Percentiles rank a stretch among this genome's conserved stretches.
Evolutionary conservation across 371 early-diverging fungal species (phyloP).

Genomic region (Syncephalastrum racemosum): DNA sequence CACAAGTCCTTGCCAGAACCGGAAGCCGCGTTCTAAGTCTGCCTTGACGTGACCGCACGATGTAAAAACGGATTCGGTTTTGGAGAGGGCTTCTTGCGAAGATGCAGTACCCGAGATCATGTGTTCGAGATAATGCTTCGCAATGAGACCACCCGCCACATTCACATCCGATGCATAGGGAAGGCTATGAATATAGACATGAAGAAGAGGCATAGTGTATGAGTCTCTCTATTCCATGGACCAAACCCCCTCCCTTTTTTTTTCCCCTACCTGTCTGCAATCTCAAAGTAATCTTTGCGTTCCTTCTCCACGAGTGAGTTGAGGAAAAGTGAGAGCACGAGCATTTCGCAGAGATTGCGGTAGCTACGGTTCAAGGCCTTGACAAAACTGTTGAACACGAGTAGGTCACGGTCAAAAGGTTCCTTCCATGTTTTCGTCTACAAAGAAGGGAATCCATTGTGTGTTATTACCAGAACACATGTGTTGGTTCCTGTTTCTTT

Average conservation of each 20-base stretch:
- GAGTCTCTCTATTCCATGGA: background rate
- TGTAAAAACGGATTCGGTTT: slow-evolving; percentile 44
- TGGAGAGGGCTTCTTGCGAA: slow-evolving; percentile 24
- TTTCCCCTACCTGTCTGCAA: slow-evolving; percentile 42
- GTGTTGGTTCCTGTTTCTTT: background rate
- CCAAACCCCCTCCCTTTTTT: slow-evolving; percentile 6
- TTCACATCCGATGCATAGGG: slow-evolving; percentile 55
- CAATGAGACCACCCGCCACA: slow-evolving; percentile 54
- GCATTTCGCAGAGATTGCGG: slow-evolving; percentile 63
- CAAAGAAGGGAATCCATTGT: background rate
- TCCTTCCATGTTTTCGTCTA: slow-evolving; percentile 63
- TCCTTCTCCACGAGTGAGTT: slow-evolving; percentile 53
- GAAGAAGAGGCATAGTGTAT: background rate
- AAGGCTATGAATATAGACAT: slow-evolving; percentile 42
- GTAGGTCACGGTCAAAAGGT: slow-evolving; percentile 69
- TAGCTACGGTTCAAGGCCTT: slow-evolving; percentile 62
- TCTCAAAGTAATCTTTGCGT: slow-evolving; percentile 49
- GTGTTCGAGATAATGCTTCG: slow-evolving; percentile 47
- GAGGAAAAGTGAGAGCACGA: slow-evolving; percentile 56
- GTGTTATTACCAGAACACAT: background rate
- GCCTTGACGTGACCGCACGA: slow-evolving; percentile 35
- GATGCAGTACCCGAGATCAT: slow-evolving; percentile 22
- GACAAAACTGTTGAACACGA: slow-evolving; percentile 72
- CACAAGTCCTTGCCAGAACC: slow-evolving; percentile 53
- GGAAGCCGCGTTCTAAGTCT: slow-evolving; percentile 49